These are phyloP conservation scores for Monilinia laxa DNA, from an alignment of 2,329 filamentous ascomycete genomes.

Conservation along the genomic window DNA sequence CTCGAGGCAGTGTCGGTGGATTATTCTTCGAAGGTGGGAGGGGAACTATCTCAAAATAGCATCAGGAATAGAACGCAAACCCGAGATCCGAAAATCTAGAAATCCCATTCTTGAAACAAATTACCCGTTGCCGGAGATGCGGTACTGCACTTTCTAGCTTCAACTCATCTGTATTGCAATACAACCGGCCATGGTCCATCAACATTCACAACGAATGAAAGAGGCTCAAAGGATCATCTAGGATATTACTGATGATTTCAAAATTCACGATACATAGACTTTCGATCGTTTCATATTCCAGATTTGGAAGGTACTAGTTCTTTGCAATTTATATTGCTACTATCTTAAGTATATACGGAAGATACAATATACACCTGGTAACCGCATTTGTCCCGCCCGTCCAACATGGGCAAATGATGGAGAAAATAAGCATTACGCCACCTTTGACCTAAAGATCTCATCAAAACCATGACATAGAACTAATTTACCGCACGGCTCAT, in stretches of 20 bases:
- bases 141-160: constrained; percentile 8
- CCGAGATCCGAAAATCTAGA: constrained; percentile 13
- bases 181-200: background rate
- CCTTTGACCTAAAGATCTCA: constrained; percentile 13
- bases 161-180: background rate
- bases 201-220: background rate
- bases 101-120: background rate
- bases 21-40: constrained; percentile 16
- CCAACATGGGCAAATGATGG: constrained; percentile 5
- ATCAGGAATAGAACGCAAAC: background rate
- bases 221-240: constrained; percentile 23
- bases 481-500: constrained; percentile 9
- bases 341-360: background rate
- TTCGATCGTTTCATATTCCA: constrained; percentile 21
- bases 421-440: constrained; percentile 14
- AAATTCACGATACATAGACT: constrained; percentile 8
- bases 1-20: constrained; percentile 20
- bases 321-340: constrained; percentile 9
- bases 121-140: constrained; percentile 10
- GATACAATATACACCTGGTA: constrained; percentile 8
- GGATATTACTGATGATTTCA: constrained; percentile 20
- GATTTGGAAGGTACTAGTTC: constrained; percentile 14
- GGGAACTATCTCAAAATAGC: constrained; percentile 15
- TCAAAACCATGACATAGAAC: background rate
- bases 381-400: constrained; percentile 5